Conservation (phyloP, 139 green algal species). For the Micromonas commoda region DNA sequence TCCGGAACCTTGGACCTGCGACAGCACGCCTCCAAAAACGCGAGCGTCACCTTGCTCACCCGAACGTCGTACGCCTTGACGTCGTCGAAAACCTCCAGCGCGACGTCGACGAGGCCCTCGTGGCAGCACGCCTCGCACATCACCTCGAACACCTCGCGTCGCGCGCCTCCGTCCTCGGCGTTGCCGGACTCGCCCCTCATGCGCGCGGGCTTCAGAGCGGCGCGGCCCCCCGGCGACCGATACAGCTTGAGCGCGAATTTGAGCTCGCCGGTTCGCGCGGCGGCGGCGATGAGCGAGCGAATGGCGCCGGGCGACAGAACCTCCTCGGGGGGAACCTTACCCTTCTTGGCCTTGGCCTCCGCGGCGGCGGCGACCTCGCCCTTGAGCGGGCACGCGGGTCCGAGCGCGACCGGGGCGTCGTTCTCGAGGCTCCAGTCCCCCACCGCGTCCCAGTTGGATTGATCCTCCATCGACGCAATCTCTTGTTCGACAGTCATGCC, state of each 20-base stretch:
- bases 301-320: background rate
- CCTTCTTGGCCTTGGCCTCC: background rate
- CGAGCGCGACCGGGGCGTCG: background rate
- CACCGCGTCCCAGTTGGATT: background rate
- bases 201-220: background rate
- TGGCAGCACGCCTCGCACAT: slow-evolving; percentile 16
- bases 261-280: background rate
- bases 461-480: background rate
- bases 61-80: background rate
- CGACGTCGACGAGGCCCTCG: background rate
- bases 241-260: background rate
- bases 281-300: background rate
- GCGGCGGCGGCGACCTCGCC: background rate
- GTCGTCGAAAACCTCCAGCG: slow-evolving; percentile 14
- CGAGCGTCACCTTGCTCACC: slow-evolving; percentile 14
- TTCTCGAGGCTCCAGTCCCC: background rate
- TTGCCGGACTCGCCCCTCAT: background rate
- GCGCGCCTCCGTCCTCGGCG: background rate
- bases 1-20: background rate
- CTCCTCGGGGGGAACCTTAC: background rate
- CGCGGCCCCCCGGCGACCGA: background rate
- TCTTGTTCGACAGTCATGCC: background rate
- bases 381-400: background rate
- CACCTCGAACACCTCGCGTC: background rate
- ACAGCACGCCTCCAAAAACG: slow-evolving; percentile 13